Evolutionary conservation across 495 filamentous ascomycete species (phyloP).

Genomic region (Cercophora sp.): DNA sequence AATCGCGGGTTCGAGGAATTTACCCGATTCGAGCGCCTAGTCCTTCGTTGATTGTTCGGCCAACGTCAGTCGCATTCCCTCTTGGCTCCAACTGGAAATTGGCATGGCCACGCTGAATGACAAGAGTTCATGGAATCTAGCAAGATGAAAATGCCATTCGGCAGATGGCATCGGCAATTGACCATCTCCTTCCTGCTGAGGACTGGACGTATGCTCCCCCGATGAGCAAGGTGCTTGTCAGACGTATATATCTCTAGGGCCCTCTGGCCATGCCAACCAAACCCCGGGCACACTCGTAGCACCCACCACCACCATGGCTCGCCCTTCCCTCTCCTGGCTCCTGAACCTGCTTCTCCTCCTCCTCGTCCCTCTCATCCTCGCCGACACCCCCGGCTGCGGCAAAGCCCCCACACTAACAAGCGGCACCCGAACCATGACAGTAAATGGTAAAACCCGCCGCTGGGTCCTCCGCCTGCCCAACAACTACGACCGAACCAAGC

Average conservation of each 20-base stretch:
- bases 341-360: conserved; percentile 7
- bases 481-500: conserved; percentile 36
- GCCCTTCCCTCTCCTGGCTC: conserved; percentile 1
- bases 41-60: not conserved
- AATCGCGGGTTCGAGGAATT: too few species aligned
- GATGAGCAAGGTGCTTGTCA: not conserved
- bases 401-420: conserved; percentile 29
- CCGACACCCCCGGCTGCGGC: conserved; percentile 31
- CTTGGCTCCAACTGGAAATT: not conserved
- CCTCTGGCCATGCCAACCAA: not conserved
- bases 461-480: conserved; percentile 37
- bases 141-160: not conserved
- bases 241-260: conserved; percentile 1
- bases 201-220: not conserved
- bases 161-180: conserved; percentile 5
- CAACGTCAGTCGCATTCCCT: not conserved
- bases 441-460: conserved; percentile 22
- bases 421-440: conserved; percentile 27
- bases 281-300: not conserved
- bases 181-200: not conserved
- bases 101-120: not conserved
- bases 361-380: not conserved
- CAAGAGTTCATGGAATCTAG: not conserved
- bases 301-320: conserved; percentile 1
- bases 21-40: conserved; percentile 11